Base-by-base conservation (phyloP, 768 basidiomycete species). In the Collybia mongolica region DNA sequence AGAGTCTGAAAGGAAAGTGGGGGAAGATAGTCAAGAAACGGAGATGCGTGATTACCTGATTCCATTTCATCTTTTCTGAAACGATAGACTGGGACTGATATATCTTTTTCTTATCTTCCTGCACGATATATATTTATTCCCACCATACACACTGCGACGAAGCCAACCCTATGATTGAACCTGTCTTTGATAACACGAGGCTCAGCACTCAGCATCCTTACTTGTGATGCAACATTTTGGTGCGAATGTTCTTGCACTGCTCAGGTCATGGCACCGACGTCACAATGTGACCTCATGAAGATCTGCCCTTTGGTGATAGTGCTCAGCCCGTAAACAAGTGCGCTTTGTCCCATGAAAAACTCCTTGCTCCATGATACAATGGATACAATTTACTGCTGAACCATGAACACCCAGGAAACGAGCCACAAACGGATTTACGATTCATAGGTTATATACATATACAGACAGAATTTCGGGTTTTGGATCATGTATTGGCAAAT, bases 1-100 rank as follows among this genome's bases (percentile, higher is more conserved):
- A 98, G 74, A 92, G 92, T 62, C 79, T 98, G 83, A 86, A 78
- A 56, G 83, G 87, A 17, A 75, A 80, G 45, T 88, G 89, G 84
- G 81, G 83, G 26, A 85, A 87, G 71, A 83, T 80, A 57, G 79
- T 82, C 42, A 84, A 78, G 66, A 74, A 82, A 63, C 78, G 77
- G 70, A 79, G 81, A 60, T 95, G 93, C 72, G 79, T 93, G 40
- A 73, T 93, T 48, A 65, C 74, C 49, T 80, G 54, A 62, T 55
- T 39, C 40, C 51, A 46, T 53, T 29, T 36, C 54, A 39, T 44
- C 48, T 24, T 46, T 59, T 53, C 56, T 46, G 52, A 44, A 45
- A 51, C 36, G 42, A 55, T 55, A 56, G 57, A 39, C 57, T 51
- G 57, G 60, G 44, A 52, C 60, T 59, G 57, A 60, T 56, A 58